Percentiles rank a stretch among this genome's conserved stretches.
Conservation (phyloP, 257 asterid species). For the Primulina tabacum region DNA sequence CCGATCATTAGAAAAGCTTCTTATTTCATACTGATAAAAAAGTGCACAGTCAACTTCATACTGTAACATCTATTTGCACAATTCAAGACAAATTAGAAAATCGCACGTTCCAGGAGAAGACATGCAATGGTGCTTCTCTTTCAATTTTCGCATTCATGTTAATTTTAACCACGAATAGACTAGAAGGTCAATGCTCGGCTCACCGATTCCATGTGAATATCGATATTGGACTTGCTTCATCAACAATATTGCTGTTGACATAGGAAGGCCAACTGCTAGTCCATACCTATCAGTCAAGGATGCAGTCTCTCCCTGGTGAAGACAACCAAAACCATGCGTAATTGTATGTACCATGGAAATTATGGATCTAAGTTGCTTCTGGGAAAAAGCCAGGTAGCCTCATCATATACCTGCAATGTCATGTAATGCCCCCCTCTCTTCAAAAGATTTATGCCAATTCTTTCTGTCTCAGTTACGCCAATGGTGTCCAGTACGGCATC, state of each 20-base stretch:
- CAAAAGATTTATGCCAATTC: slow-evolving; percentile 62
- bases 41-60: neutral
- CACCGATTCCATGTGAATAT: slow-evolving; percentile 86
- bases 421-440: slow-evolving; percentile 95
- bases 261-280: slow-evolving; percentile 67
- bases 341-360: neutral
- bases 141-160: neutral
- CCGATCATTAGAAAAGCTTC: neutral
- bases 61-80: too few species aligned
- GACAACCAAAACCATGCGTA: slow-evolving; percentile 18
- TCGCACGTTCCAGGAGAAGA: neutral
- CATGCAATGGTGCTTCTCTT: neutral
- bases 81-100: too few species aligned
- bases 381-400: neutral
- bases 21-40: neutral
- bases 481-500: slow-evolving; percentile 95
- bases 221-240: slow-evolving; percentile 80
- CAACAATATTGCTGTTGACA: slow-evolving; percentile 59
- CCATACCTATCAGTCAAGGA: slow-evolving; percentile 78
- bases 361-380: neutral
- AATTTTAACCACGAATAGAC: neutral
- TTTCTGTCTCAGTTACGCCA: slow-evolving; percentile 86
- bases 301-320: slow-evolving; percentile 89
- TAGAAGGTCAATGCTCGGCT: slow-evolving; percentile 12
- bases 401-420: slow-evolving; percentile 77